A percentile compares a stretch with the other conserved stretches of the same genome.
phyloP scores from a whole-genome alignment of 2,329 filamentous ascomycete species.

The Lachnellula occidentalis region DNA sequence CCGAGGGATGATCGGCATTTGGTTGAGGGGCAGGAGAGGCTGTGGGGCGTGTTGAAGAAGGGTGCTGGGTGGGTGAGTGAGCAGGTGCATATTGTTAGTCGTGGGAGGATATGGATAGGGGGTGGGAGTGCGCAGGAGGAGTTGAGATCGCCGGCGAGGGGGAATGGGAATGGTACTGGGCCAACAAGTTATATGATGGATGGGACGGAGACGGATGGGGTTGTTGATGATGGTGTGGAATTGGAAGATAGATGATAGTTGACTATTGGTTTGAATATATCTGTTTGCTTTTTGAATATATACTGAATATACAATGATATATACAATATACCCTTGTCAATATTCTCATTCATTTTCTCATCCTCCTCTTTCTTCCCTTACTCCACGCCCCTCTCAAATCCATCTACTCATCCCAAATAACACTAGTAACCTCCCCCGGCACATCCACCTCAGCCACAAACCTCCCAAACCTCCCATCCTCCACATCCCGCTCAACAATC shows the following conservation, averaged over 20 bases:
- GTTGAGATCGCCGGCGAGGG: constrained; percentile 31
- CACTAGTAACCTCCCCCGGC: constrained; percentile 23
- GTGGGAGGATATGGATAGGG: constrained; percentile 51
- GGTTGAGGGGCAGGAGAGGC: constrained; percentile 54
- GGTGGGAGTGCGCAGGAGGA: constrained; percentile 26
- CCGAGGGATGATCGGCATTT: constrained; percentile 50
- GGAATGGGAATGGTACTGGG: constrained; percentile 10
- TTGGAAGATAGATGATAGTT: constrained; percentile 32
- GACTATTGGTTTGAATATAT: constrained; percentile 1
- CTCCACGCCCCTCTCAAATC: not conserved
- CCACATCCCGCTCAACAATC: constrained; percentile 37
- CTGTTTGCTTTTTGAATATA: not conserved
- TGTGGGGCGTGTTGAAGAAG: constrained; percentile 55
- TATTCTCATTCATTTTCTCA: not conserved
- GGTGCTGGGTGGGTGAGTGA: constrained; percentile 55
- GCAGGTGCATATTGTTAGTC: constrained; percentile 46
- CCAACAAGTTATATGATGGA: constrained; percentile 41
- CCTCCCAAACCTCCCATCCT: constrained; percentile 36
- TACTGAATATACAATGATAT: no score
- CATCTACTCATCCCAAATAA: constrained; percentile 28
- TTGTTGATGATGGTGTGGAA: constrained; percentile 40
- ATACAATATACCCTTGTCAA: not conserved
- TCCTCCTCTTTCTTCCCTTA: not conserved
- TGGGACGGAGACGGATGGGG: constrained; percentile 46
- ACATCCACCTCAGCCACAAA: constrained; percentile 24